These are phyloP conservation scores for Fusarium citri DNA, from an alignment of 2,329 filamentous ascomycete species.

Conservation along the genomic window DNA sequence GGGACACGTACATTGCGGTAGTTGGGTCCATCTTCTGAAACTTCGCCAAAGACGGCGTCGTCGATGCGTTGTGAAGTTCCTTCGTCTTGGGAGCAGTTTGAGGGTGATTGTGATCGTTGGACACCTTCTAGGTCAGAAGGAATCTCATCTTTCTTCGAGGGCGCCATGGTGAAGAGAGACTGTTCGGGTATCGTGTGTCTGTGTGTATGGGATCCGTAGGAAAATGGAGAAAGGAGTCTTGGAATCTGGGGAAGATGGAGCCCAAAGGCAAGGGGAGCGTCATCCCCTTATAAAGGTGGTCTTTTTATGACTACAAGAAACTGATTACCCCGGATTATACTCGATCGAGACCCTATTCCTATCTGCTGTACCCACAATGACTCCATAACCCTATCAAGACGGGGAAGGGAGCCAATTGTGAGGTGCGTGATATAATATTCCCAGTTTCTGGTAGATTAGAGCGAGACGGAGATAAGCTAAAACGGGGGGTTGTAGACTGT, in stretches of 20 bases:
- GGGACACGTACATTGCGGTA: conserved; percentile 15
- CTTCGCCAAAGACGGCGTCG: conserved; percentile 24
- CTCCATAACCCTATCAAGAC: conserved; percentile 20
- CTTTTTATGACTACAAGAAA: conserved; percentile 30
- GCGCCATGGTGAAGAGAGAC: neutral
- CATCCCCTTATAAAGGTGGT: conserved; percentile 15
- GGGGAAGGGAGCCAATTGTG: neutral
- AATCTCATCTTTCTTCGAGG: conserved; percentile 21
- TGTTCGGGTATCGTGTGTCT: neutral
- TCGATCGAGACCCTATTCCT: conserved; percentile 11
- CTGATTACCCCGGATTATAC: conserved; percentile 33
- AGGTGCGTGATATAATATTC: conserved; percentile 9
- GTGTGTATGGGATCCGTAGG: neutral
- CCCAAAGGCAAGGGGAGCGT: conserved; percentile 1
- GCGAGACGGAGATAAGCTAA: neutral
- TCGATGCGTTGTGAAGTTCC: conserved; percentile 6
- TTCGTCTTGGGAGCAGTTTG: conserved; percentile 1
- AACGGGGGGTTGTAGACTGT: neutral
- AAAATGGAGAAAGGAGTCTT: neutral
- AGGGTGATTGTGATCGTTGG: neutral
- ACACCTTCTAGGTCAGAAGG: conserved; percentile 12
- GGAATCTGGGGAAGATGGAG: conserved; percentile 32
- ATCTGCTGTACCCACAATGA: conserved; percentile 17
- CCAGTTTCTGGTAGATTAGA: neutral
- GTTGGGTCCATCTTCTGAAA: conserved; percentile 19